Evolutionary conservation across 2,329 filamentous ascomycete genomes (phyloP), one percentile per base, ranked within the genome.

Genomic region (Chaetomium globosum): DNA sequence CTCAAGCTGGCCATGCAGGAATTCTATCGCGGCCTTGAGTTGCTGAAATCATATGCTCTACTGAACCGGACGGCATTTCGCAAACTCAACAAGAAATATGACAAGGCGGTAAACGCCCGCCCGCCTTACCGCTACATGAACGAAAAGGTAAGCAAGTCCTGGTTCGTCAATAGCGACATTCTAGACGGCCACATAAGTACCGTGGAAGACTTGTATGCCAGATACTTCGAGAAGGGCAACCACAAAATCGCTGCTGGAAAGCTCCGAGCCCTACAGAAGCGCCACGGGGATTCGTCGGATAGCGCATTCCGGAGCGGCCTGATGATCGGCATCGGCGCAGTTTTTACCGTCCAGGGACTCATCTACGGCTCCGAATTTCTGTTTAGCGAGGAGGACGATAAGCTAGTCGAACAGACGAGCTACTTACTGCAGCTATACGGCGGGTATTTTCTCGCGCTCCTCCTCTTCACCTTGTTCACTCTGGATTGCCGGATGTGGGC

Each of bases 21-120:
- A 75, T 97, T 93, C 75, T 98, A 99, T 75, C 89, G 94, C 23
- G 90, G 91, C 0, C 82, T 99, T 16, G 95, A 99, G 75, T 81
- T 98, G 54, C 83, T 99, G 65, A 98, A 97, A 78, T 91, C 92
- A 0, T 99, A 96, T 73, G 89, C 93, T 1, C 80, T 96, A 26
- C 82, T 97, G 16, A 99, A 99, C 76, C 86, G 92, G 57, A 97
- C 92, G 0, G 95, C 93, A 0, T 98, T 98, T 74, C 89, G 93
- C 36, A 99, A 99, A 77, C 92, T 99, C 74, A 97, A 96, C 79
- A 99, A 99, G 77, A 99, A 99, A 78, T 98, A 96, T 75, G 93
- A 98, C 82, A 99, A 98, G 79, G 87, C 90, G 2, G 87, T 93
- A 64, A 87, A 93, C 71, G 89, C 92, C 49, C 85, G 89, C 12